Percentiles rank a stretch among this genome's conserved stretches.
phyloP scores from a whole-genome alignment of 768 basidiomycete genomes.

The Phaeolepiota aurea region DNA sequence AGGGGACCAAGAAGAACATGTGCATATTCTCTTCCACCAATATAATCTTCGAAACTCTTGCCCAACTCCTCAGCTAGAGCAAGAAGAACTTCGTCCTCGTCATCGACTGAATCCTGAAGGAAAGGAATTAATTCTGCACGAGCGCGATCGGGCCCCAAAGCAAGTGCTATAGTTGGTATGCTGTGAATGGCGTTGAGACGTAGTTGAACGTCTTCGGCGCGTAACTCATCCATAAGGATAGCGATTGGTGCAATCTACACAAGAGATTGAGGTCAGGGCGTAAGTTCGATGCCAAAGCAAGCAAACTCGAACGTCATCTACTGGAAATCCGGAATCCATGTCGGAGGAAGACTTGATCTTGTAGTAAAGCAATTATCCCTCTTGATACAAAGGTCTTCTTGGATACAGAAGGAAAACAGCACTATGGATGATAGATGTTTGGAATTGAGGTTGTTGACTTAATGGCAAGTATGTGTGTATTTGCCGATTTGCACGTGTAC shows the following conservation, averaged over 20 bases:
- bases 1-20: conserved; percentile 86
- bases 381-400: too few species aligned
- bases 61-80: conserved; percentile 95
- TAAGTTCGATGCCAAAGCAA: conserved; percentile 12
- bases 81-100: conserved; percentile 96
- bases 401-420: too few species aligned
- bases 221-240: conserved; percentile 95
- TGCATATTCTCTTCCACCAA: conserved; percentile 83
- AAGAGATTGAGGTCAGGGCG: conserved; percentile 10
- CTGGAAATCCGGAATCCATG: conserved; percentile 61
- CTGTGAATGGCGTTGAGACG: conserved; percentile 96
- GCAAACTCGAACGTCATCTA: conserved; percentile 54
- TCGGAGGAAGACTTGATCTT: conserved; percentile 14
- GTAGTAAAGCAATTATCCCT: not conserved
- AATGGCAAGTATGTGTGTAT: too few species aligned
- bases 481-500: not conserved
- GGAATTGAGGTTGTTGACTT: too few species aligned
- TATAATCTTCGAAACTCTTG: conserved; percentile 85
- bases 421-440: too few species aligned
- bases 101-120: conserved; percentile 97
- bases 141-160: conserved; percentile 90
- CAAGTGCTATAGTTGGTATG: conserved; percentile 95
- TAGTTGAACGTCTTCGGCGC: conserved; percentile 94
- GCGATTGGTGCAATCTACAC: conserved; percentile 86
- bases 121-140: conserved; percentile 95